Conservation (phyloP, 192 early-diverging fungal genomes). For the Rhizoclosmatium sp. region DNA sequence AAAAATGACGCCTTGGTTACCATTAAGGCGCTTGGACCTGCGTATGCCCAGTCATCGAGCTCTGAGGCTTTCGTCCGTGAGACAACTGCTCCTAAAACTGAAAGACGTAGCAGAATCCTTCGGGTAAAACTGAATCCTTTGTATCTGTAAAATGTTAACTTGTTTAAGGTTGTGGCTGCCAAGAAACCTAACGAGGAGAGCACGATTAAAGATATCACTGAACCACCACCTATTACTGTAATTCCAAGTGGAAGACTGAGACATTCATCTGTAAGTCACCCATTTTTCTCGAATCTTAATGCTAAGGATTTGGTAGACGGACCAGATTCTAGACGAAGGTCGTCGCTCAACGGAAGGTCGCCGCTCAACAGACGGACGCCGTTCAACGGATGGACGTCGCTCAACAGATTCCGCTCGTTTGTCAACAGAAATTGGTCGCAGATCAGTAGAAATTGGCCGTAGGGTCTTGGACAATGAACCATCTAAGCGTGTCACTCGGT, state of each 20-base stretch:
- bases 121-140: not conserved
- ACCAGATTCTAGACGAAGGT: too few relatives aligned
- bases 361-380: too few relatives aligned
- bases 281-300: too few relatives aligned
- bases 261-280: not conserved
- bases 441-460: too few relatives aligned
- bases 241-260: not conserved
- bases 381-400: too few relatives aligned
- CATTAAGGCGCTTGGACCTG: slow-evolving; percentile 15
- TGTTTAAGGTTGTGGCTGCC: not conserved
- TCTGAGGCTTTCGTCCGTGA: not conserved
- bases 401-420: too few relatives aligned
- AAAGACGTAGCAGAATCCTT: not conserved
- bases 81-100: not conserved
- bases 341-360: too few relatives aligned
- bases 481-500: too few relatives aligned
- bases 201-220: slow-evolving; percentile 7
- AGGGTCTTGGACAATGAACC: too few relatives aligned
- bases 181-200: not conserved
- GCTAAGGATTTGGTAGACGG: too few relatives aligned
- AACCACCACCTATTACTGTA: not conserved
- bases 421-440: too few relatives aligned
- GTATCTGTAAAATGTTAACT: not conserved
- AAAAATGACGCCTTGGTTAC: not conserved
- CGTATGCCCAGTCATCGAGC: not conserved